Conservation (phyloP, 768 basidiomycete species). For the Trametes elegans region DNA sequence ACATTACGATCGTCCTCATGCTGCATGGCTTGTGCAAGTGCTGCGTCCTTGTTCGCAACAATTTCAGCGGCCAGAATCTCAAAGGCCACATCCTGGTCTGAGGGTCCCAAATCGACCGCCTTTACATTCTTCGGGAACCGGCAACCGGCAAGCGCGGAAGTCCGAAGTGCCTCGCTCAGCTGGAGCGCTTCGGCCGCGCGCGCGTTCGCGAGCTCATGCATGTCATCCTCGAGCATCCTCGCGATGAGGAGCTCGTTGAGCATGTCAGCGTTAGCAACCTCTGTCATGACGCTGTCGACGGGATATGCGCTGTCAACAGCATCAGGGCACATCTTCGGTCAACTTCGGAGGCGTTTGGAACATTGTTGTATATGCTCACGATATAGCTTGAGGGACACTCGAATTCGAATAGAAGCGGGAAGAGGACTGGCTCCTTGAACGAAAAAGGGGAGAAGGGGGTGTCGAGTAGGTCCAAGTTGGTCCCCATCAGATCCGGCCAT, state of each 20-base stretch:
- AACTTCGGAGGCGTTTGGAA: neutral
- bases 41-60: constrained; percentile 30
- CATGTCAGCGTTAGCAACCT: constrained; percentile 23
- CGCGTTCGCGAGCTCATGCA: constrained; percentile 23
- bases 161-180: constrained; percentile 30
- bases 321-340: neutral
- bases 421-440: neutral
- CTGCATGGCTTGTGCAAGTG: constrained; percentile 34
- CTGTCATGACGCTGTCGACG: neutral
- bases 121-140: constrained; percentile 22
- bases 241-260: constrained; percentile 35
- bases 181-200: constrained; percentile 35
- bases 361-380: neutral
- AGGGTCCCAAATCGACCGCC: neutral
- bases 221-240: constrained; percentile 34
- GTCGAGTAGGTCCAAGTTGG: constrained; percentile 12
- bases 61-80: constrained; percentile 31
- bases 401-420: neutral
- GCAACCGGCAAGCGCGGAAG: constrained; percentile 28
- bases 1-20: constrained; percentile 25
- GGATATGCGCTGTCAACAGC: neutral
- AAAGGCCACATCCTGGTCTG: constrained; percentile 32
- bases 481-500: neutral
- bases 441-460: neutral
- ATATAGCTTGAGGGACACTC: neutral